Evolutionary conservation across 31 red algal species (phyloP).

Genomic region (Odonthalia washingtoniensis): DNA sequence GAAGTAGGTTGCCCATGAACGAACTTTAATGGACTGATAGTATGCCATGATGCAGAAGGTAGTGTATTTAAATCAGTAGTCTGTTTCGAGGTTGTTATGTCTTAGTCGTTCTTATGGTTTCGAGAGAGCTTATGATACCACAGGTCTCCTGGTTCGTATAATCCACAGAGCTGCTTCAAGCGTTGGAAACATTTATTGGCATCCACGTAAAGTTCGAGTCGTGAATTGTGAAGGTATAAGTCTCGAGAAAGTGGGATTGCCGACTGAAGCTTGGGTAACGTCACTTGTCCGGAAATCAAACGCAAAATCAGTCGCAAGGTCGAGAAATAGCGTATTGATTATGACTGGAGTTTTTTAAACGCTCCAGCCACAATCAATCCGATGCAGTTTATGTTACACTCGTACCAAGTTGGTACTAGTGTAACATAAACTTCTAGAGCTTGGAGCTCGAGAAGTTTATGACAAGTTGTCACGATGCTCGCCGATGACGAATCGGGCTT

Average conservation of each 20-base stretch:
- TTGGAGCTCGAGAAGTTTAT: no score
- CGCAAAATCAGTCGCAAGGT: slow-evolving; percentile 1
- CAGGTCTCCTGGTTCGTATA: slow-evolving; percentile 44
- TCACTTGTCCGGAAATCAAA: slow-evolving; percentile 48
- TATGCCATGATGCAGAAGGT: no score
- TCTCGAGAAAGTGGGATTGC: slow-evolving; percentile 41
- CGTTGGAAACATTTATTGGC: slow-evolving; percentile 27
- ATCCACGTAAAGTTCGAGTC: slow-evolving; percentile 42
- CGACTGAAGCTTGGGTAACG: slow-evolving; percentile 52
- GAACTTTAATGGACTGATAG: no score
- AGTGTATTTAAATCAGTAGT: no score
- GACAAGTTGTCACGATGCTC: slow-evolving; percentile 33
- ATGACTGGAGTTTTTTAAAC: slow-evolving; percentile 21
- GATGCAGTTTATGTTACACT: no score
- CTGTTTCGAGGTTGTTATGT: no score
- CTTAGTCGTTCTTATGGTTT: no score
- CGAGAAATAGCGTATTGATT: slow-evolving; percentile 37
- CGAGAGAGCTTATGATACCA: slow-evolving; percentile 44
- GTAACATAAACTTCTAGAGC: no score
- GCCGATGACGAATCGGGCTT: slow-evolving; percentile 49
- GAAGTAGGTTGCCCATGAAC: no score
- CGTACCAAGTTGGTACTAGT: no score
- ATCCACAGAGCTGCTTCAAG: slow-evolving; percentile 38
- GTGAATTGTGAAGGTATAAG: slow-evolving; percentile 28
- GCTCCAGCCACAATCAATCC: slow-evolving; percentile 51